Conservation (phyloP, 306 rosid genomes). For the Prunus mira region DNA sequence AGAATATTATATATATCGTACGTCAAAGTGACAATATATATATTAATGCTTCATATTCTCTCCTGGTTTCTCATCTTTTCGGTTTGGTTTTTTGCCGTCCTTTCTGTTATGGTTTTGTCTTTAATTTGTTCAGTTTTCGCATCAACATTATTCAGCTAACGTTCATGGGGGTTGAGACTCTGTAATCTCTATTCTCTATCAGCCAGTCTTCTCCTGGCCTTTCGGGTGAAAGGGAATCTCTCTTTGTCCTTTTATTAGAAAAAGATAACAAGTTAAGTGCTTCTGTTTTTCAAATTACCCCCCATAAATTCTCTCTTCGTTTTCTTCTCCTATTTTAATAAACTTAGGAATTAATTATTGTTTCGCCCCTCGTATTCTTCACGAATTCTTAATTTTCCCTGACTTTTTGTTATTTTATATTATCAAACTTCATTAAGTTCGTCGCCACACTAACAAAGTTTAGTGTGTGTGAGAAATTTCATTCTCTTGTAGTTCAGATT, state of each 20-base stretch:
- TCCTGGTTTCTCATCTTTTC: background rate
- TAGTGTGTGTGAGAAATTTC: no score
- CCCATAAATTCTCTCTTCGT: background rate
- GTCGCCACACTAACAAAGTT: no score
- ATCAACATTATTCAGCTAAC: slow-evolving; percentile 12
- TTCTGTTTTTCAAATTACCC: background rate
- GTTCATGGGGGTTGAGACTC: slow-evolving; percentile 3
- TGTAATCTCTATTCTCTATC: slow-evolving; percentile 15
- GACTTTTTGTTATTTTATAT: no score
- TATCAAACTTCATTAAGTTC: no score
- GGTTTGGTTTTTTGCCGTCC: background rate
- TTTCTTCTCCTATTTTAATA: background rate
- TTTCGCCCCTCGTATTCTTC: no score
- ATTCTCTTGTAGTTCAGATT: fast-evolving
- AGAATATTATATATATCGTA: no score
- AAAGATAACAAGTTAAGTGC: background rate
- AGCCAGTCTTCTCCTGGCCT: slow-evolving; percentile 26
- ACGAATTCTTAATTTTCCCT: no score
- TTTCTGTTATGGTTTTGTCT: background rate
- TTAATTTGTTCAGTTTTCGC: background rate
- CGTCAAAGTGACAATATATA: no score
- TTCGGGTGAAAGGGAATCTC: background rate
- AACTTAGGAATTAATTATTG: background rate
- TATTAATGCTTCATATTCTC: background rate
- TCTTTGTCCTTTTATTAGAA: background rate